Conservation (phyloP, 78 protist genomes). For the Ministeria vibrans region DNA sequence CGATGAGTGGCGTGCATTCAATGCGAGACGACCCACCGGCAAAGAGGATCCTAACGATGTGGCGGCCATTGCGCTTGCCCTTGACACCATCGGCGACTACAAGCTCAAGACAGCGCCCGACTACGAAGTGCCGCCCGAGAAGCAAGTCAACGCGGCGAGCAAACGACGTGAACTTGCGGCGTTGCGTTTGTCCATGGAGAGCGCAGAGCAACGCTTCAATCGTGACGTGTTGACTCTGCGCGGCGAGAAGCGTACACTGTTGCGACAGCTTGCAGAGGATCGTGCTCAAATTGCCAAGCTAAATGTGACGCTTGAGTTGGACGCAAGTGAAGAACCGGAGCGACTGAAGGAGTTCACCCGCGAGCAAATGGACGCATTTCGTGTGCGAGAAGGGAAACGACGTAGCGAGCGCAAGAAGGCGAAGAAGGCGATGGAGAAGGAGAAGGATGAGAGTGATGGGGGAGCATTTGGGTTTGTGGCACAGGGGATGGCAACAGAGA, state of each 20-base stretch:
- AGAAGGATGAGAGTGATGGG: too few relatives aligned
- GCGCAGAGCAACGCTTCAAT: not conserved
- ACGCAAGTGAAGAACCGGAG: too few relatives aligned
- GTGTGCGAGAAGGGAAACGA: too few relatives aligned
- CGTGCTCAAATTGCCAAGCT: not conserved
- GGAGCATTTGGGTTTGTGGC: too few relatives aligned
- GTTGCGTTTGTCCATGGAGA: constrained; percentile 42
- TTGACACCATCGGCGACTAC: constrained; percentile 28
- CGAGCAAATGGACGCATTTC: too few relatives aligned
- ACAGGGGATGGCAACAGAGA: too few relatives aligned
- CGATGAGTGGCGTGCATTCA: constrained; percentile 8
- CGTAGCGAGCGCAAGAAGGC: too few relatives aligned
- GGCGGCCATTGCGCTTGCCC: not conserved
- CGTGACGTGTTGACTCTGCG: constrained; percentile 24
- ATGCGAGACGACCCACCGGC: constrained; percentile 6
- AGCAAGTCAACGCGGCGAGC: constrained; percentile 57
- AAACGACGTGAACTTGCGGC: constrained; percentile 53
- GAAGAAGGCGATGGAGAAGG: too few relatives aligned
- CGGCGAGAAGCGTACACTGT: not conserved
- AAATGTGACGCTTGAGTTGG: not conserved
- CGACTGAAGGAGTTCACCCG: too few relatives aligned
- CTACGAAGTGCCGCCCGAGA: constrained; percentile 55
- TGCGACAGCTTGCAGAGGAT: not conserved
- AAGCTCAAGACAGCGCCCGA: constrained; percentile 45
- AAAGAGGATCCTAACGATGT: not conserved